These are phyloP conservation scores for Parietichytrium sp. DNA, from an alignment of 108 stramenopile species.

Conservation along the genomic window DNA sequence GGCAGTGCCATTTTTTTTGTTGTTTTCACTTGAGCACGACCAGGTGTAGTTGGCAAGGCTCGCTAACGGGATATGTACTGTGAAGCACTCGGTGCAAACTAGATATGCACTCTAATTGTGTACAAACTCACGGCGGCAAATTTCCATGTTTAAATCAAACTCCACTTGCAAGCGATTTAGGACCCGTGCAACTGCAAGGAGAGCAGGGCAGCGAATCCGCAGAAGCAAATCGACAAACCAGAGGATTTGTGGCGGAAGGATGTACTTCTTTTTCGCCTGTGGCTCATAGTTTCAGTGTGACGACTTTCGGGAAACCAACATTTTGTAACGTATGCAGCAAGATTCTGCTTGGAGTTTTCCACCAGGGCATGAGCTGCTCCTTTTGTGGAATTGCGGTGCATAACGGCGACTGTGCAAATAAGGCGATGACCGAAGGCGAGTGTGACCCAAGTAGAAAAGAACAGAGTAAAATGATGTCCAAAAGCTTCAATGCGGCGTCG, in stretches of 20 bases:
- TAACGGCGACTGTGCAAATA: background rate
- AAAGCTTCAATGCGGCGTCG: background rate
- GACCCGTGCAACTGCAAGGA: background rate
- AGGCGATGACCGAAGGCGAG: background rate
- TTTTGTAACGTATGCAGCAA: conserved; percentile 2
- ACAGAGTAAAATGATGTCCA: background rate
- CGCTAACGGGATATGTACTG: no score
- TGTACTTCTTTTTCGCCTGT: background rate
- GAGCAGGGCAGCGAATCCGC: background rate
- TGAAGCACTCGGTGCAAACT: conserved; percentile 14
- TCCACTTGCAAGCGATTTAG: background rate
- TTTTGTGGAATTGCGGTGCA: background rate
- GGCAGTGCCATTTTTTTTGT: no score
- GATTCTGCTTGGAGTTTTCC: background rate
- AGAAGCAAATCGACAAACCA: no score
- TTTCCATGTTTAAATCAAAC: background rate
- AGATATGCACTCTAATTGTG: conserved; percentile 12
- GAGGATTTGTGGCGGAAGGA: background rate
- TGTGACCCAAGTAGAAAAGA: background rate
- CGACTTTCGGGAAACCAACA: background rate
- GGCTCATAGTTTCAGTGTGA: background rate
- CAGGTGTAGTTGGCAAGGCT: no score
- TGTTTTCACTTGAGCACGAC: no score
- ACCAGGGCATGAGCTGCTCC: conserved; percentile 13
- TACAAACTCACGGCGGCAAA: background rate